Conservation (phyloP, 148 eudicot genomes). For the Limonium bicolor region DNA sequence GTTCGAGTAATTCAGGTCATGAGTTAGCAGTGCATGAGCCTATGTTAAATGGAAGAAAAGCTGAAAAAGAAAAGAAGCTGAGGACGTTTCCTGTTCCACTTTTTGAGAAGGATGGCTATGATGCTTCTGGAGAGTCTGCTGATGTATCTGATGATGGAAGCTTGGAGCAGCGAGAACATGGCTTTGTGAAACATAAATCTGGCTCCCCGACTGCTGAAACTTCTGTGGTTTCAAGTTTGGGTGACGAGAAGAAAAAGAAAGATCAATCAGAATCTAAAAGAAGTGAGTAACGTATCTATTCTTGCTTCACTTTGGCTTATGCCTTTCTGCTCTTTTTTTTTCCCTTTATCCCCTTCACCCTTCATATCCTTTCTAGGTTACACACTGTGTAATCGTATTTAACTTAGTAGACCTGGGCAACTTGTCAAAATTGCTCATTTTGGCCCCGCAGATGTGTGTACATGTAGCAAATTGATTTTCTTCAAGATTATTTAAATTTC, state of each 20-base stretch:
- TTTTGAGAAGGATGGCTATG: slow-evolving; percentile 29
- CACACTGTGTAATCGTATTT: too few species aligned
- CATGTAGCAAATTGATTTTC: too few species aligned
- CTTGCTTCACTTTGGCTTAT: neutral
- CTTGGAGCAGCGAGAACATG: slow-evolving; percentile 15
- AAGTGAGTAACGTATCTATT: slow-evolving; percentile 19
- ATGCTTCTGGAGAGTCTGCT: slow-evolving; percentile 18
- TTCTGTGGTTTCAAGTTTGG: slow-evolving; percentile 5
- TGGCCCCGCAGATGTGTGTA: neutral
- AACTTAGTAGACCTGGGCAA: neutral
- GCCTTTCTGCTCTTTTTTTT: neutral
- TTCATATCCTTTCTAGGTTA: too few species aligned
- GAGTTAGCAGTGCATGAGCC: slow-evolving; percentile 10
- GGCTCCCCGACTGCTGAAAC: slow-evolving; percentile 4
- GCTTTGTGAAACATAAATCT: slow-evolving; percentile 7
- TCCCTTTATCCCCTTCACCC: neutral
- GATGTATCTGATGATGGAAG: slow-evolving; percentile 19
- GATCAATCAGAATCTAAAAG: slow-evolving; percentile 12
- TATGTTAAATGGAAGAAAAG: slow-evolving; percentile 15
- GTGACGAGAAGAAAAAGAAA: slow-evolving; percentile 8
- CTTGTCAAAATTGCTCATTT: neutral
- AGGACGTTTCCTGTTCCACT: slow-evolving; percentile 26
- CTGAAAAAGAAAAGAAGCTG: slow-evolving; percentile 16
- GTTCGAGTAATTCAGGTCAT: slow-evolving; percentile 11
- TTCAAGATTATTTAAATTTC: too few species aligned